A percentile compares a stretch with the other conserved stretches of the same genome.
Evolutionary conservation across 345 rosid genomes (phyloP).

Genomic region (Cardamine chenopodiifolia): DNA sequence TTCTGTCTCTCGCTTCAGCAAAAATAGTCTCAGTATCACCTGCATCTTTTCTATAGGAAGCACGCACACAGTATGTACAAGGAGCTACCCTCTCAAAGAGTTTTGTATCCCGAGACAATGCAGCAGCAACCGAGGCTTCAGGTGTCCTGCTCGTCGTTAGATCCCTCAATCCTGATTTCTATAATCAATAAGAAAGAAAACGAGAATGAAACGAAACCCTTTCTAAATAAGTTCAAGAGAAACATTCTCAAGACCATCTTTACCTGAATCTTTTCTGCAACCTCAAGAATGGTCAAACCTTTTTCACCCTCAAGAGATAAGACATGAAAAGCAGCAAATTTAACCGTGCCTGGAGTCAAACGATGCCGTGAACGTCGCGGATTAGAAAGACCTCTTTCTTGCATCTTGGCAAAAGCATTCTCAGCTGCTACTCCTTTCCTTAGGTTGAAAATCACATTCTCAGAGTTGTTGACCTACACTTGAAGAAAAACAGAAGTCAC

Average conservation of each 20-base stretch:
- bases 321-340: conserved; percentile 90
- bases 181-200: conserved; percentile 21
- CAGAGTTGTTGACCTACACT: conserved; percentile 66
- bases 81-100: conserved; percentile 96
- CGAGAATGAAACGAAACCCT: not conserved
- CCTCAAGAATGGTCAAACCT: conserved; percentile 81
- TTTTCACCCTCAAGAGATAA: conserved; percentile 76
- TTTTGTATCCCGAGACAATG: conserved; percentile 88
- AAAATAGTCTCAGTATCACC: conserved; percentile 71
- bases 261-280: conserved; percentile 94
- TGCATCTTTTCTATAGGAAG: conserved; percentile 77
- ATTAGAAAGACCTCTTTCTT: conserved; percentile 75
- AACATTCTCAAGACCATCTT: conserved; percentile 13
- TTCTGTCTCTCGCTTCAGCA: conserved; percentile 77
- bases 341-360: conserved; percentile 93
- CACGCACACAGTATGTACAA: conserved; percentile 86
- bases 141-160: conserved; percentile 91
- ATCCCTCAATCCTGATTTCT: conserved; percentile 94
- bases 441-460: conserved; percentile 66
- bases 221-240: not conserved
- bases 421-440: conserved; percentile 82
- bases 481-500: conserved; percentile 17
- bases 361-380: conserved; percentile 86
- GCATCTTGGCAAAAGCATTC: conserved; percentile 87
- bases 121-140: conserved; percentile 96